Evolutionary conservation across 176 grass and related monocot species (phyloP).

Genomic region (Juncus effusus): DNA sequence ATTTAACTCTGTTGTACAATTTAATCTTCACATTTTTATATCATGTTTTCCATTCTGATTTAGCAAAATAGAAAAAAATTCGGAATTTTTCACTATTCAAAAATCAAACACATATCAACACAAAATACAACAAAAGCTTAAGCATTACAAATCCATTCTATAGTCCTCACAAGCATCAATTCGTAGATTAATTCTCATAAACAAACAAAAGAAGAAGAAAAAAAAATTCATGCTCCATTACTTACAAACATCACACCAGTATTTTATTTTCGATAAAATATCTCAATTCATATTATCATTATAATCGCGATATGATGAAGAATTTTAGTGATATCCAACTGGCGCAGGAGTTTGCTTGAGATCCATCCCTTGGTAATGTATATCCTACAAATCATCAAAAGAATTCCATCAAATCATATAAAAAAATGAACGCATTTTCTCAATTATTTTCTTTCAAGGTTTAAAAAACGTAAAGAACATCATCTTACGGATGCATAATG

Average conservation of each 20-base stretch:
- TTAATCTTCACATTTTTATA: no score
- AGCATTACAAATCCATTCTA: not conserved
- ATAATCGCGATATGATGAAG: not conserved
- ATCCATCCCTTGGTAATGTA: conserved; percentile 80
- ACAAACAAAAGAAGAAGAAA: conserved; percentile 21
- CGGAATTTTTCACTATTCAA: not conserved
- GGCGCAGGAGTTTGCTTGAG: conserved; percentile 74
- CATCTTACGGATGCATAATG: conserved; percentile 74
- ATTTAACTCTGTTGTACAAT: no score
- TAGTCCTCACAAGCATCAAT: not conserved
- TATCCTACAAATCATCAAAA: conserved; percentile 43
- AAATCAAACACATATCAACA: not conserved
- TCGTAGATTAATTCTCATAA: not conserved
- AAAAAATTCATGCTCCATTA: not conserved
- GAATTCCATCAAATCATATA: not conserved
- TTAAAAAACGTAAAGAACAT: not conserved
- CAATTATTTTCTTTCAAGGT: not conserved
- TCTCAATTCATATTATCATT: conserved; percentile 7
- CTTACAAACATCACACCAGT: conserved; percentile 17
- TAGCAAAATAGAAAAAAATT: not conserved
- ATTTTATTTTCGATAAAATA: conserved; percentile 19
- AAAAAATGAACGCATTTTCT: not conserved
- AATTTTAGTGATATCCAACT: conserved; percentile 56
- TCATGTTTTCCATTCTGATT: no score
- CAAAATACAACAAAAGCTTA: not conserved